Percentiles rank a stretch among this genome's conserved stretches.
Conservation (phyloP, 768 basidiomycete genomes). For the Lentinula edodes region DNA sequence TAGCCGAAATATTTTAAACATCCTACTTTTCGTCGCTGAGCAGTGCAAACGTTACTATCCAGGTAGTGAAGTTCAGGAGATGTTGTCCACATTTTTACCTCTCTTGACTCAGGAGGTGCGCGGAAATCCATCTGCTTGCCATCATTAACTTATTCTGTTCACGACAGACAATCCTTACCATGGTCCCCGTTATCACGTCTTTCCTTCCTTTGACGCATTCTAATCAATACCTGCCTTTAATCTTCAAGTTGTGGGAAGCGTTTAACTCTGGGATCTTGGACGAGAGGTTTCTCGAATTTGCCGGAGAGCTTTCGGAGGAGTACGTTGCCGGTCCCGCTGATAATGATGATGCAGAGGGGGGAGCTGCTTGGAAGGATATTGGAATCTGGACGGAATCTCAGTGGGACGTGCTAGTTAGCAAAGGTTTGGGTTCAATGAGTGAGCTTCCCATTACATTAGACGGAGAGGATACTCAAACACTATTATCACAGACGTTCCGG, state of each 20-base stretch:
- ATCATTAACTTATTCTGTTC: background rate
- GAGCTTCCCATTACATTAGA: constrained; percentile 16
- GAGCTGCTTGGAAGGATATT: constrained; percentile 70
- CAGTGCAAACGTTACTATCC: constrained; percentile 68
- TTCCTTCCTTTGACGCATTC: constrained; percentile 68
- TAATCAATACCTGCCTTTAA: constrained; percentile 61
- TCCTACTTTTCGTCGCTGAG: constrained; percentile 70
- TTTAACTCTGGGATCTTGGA: constrained; percentile 73
- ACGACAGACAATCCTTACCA: constrained; percentile 58
- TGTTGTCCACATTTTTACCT: constrained; percentile 70
- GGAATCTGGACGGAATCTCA: constrained; percentile 86
- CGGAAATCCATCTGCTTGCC: constrained; percentile 6
- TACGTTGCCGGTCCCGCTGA: constrained; percentile 55
- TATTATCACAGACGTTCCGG: constrained; percentile 52
- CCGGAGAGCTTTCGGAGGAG: constrained; percentile 66
- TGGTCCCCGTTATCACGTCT: constrained; percentile 70
- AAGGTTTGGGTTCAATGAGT: constrained; percentile 81
- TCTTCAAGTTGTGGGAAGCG: constrained; percentile 76
- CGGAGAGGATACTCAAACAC: background rate
- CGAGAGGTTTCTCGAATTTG: constrained; percentile 68
- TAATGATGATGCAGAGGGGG: constrained; percentile 45
- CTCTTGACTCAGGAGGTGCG: constrained; percentile 66
- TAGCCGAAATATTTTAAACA: constrained; percentile 64
- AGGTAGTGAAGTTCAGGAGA: constrained; percentile 55
- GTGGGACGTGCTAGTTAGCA: constrained; percentile 79